phyloP scores from a whole-genome alignment of 2,329 filamentous ascomycete species.

The Arthrobotrys iridis region DNA sequence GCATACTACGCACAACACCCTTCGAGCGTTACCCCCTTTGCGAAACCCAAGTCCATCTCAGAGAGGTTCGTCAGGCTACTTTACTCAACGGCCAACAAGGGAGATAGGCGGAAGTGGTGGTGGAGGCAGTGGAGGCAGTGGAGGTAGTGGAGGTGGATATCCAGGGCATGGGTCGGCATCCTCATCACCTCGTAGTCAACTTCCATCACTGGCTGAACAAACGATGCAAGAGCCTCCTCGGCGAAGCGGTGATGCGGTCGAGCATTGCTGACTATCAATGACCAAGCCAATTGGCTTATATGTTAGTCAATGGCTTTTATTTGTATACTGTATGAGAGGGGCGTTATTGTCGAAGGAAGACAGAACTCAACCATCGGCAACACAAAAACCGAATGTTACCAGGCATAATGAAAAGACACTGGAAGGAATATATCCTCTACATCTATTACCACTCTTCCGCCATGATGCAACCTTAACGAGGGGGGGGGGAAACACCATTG shows the following conservation, averaged over 20 bases:
- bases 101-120: conserved; percentile 27
- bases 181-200: conserved; percentile 43
- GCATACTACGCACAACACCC: conserved; percentile 6
- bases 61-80: conserved; percentile 44
- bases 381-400: conserved; percentile 43
- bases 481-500: neutral
- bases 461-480: neutral
- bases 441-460: neutral
- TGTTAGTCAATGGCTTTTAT: conserved; percentile 43
- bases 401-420: neutral
- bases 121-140: neutral
- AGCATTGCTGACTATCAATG: conserved; percentile 50
- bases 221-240: conserved; percentile 43
- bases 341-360: conserved; percentile 1
- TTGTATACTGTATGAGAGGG: conserved; percentile 12
- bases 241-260: conserved; percentile 32
- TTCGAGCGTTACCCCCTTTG: conserved; percentile 39
- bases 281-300: neutral
- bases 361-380: conserved; percentile 24
- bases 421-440: neutral
- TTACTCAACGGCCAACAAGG: conserved; percentile 33
- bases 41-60: conserved; percentile 46
- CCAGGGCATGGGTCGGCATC: conserved; percentile 44
- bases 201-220: conserved; percentile 28
- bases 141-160: conserved; percentile 25